Base-by-base conservation (phyloP, 1,284 basidiomycete species). In the Xerocomus amazonicus region DNA sequence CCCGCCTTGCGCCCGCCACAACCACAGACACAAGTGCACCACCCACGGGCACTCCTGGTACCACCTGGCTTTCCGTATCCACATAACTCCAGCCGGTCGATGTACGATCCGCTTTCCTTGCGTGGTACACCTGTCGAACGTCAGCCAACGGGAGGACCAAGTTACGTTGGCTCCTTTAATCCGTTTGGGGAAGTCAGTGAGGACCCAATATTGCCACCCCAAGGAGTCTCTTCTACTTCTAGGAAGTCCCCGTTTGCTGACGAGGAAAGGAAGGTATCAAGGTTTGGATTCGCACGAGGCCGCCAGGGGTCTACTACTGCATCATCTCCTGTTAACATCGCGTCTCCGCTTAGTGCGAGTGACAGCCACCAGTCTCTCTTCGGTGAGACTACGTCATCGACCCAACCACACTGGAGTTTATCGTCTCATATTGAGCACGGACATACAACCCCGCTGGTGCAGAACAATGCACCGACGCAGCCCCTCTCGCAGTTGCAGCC, bases 221-320 rank as follows among this genome's bases (percentile, higher is more conserved):
- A 52, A 47, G 53, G 59, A 47, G 35, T 47, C 42, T 45, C 48
- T 33, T 60, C 65, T 16, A 50, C 44, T 45, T 55, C 59, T 14
- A 52, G 62, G 48, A 58, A 62, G 26, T 60, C 68, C 14, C 62
- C 65, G 17, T 71, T 66, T 34, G 68, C 71, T 4, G 56, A 79
- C 12, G 87, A 88, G 45, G 86, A 89, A 48, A 73, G 87, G 50
- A 86, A 84, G 57, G 78, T 90, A 34, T 92, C 90, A 7, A 78
- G 90, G 17, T 92, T 92, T 68, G 87, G 84, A 16, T 93, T 93
- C 65, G 90, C 90, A 9, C 80, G 87, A 19, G 84, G 83, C 14
- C 77, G 80, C 39, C 85, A 83, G 54, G 75, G 76, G 2, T 80
- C 84, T 9, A 76, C 74, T 16, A 61, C 74, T 41, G 63, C 81